Conservation (phyloP, 2,329 filamentous ascomycete genomes). For the Knoxdaviesia proteae region DNA sequence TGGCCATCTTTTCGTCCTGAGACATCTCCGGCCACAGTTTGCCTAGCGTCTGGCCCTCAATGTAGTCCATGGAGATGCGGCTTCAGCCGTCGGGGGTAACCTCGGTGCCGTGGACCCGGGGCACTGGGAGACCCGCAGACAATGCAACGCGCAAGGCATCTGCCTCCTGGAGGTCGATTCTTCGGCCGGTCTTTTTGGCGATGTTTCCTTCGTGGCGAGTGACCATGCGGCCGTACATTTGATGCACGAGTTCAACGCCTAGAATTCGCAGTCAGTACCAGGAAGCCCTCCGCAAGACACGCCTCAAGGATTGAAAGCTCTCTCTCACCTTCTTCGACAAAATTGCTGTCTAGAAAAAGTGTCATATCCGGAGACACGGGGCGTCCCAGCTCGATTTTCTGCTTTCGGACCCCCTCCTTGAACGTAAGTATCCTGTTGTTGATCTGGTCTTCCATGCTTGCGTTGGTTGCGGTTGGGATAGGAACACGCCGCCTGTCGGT, state of each 20-base stretch:
- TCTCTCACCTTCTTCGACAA: too few relatives aligned
- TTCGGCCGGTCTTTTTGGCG: slow-evolving; percentile 9
- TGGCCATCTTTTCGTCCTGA: slow-evolving; percentile 6
- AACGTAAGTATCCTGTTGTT: too few relatives aligned
- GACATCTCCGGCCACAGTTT: slow-evolving; percentile 9
- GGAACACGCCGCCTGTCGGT: too few relatives aligned
- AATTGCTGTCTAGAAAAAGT: too few relatives aligned
- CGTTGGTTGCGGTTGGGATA: too few relatives aligned
- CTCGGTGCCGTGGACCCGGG: slow-evolving; percentile 6
- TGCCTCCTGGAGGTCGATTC: slow-evolving; percentile 9
- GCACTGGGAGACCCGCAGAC: slow-evolving; percentile 7
- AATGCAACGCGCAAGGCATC: slow-evolving; percentile 9
- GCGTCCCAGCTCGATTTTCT: too few relatives aligned
- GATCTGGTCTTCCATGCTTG: too few relatives aligned
- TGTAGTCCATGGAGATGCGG: slow-evolving; percentile 9
- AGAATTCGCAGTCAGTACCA: background rate
- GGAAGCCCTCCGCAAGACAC: background rate
- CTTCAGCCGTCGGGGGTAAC: slow-evolving; percentile 5
- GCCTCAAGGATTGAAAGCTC: too few relatives aligned
- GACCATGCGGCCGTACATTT: slow-evolving; percentile 8
- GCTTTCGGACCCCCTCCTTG: too few relatives aligned
- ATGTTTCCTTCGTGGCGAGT: slow-evolving; percentile 7
- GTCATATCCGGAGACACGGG: too few relatives aligned
- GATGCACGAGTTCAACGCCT: slow-evolving; percentile 8
- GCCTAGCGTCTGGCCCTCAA: slow-evolving; percentile 9